Evolutionary conservation across 495 filamentous ascomycete genomes (phyloP).

Genomic region (Annulohypoxylon stygium): DNA sequence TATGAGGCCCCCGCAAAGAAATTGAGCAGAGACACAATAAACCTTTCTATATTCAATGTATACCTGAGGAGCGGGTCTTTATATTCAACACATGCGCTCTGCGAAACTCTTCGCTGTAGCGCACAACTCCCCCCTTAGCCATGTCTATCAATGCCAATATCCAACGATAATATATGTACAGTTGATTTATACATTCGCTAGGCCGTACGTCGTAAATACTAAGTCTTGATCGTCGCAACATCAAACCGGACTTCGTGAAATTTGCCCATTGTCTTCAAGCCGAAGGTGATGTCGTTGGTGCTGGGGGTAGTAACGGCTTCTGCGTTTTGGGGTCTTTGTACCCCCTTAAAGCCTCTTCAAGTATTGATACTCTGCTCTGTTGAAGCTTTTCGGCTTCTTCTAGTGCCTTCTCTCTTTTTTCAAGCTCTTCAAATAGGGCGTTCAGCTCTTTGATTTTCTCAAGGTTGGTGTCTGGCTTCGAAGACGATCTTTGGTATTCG

Average conservation of each 20-base stretch:
- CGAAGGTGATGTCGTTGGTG: slow-evolving; percentile 35
- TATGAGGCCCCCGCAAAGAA: no score
- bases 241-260: neutral
- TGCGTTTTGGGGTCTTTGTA: slow-evolving; percentile 68
- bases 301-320: slow-evolving; percentile 55
- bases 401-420: slow-evolving; percentile 71
- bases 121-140: neutral
- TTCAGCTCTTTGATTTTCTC: slow-evolving; percentile 80
- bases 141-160: slow-evolving; percentile 2
- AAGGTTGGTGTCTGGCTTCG: slow-evolving; percentile 77
- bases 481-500: slow-evolving; percentile 79
- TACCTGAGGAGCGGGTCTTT: slow-evolving; percentile 1
- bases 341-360: slow-evolving; percentile 76
- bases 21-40: slow-evolving; percentile 23
- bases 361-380: slow-evolving; percentile 68
- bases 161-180: slow-evolving; percentile 4
- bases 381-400: slow-evolving; percentile 72
- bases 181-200: slow-evolving; percentile 22
- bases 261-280: neutral
- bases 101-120: neutral
- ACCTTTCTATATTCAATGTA: slow-evolving; percentile 22
- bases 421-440: slow-evolving; percentile 69
- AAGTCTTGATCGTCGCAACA: neutral
- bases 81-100: slow-evolving; percentile 17
- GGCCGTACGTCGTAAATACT: neutral